Conservation (phyloP, 257 asterid species). For the Solanum appendiculatum region DNA sequence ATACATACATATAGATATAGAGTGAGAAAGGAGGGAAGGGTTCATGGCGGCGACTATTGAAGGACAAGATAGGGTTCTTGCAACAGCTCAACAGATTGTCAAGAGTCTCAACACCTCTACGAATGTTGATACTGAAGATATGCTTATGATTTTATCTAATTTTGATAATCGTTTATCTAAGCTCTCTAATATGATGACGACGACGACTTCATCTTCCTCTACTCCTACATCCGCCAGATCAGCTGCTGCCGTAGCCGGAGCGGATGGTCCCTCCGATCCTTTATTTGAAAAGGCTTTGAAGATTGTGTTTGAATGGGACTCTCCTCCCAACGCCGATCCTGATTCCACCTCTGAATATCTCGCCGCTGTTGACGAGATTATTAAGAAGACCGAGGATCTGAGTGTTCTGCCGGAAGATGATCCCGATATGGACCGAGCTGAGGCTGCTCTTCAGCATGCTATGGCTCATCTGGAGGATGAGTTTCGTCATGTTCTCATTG, state of each 20-base stretch:
- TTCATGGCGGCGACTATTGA: constrained; percentile 58
- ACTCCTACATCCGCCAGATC: neutral
- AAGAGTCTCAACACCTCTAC: constrained; percentile 63
- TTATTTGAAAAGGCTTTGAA: constrained; percentile 54
- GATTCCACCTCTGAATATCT: constrained; percentile 37
- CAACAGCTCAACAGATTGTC: constrained; percentile 92
- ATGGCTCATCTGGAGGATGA: constrained; percentile 88
- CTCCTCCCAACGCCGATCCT: constrained; percentile 21
- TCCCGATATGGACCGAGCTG: constrained; percentile 57
- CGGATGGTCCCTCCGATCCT: constrained; percentile 23
- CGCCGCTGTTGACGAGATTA: constrained; percentile 68
- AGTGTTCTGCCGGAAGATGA: constrained; percentile 21
- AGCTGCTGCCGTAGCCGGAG: neutral
- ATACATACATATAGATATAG: neutral
- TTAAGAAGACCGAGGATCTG: constrained; percentile 57
- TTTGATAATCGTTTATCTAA: constrained; percentile 77
- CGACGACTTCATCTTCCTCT: constrained; percentile 11
- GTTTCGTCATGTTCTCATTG: constrained; percentile 55
- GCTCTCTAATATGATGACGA: constrained; percentile 40
- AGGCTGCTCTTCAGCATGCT: constrained; percentile 67
- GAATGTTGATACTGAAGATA: constrained; percentile 49
- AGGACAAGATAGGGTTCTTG: constrained; percentile 74
- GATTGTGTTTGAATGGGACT: constrained; percentile 25
- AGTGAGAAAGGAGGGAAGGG: neutral
- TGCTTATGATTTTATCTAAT: constrained; percentile 61